Evolutionary conservation across 176 grass and related monocot genomes (phyloP), one percentile per base, ranked within the genome.

Genomic region (Oryza glumipatula): DNA sequence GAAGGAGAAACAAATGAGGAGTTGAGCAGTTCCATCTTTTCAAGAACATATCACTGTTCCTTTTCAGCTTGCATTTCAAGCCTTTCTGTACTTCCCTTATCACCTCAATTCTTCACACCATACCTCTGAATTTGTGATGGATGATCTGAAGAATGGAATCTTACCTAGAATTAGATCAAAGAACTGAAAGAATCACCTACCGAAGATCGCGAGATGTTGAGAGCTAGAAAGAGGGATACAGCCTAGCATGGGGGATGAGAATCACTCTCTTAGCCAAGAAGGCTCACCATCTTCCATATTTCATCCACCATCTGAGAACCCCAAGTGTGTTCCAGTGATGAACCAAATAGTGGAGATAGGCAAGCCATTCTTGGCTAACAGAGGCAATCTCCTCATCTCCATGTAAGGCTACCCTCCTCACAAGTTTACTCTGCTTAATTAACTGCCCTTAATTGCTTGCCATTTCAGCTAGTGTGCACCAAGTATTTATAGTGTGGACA

Each of bases 321-420:
- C 65, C 7, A 28, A 12, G 9, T 32, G 51, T 17, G 65, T 51
- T 30, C 46, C 66, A 38, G 58, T 14, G 76, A 80, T 60, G 87
- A 67, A 84, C 64, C 11, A 61, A 79, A 86, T 21, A 15, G 49
- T 83, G 68, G 61, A 75, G 39, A 74, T 85, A 92, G 86, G 83
- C 86, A 92, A 92, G 90, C 45, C 90, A 92, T 92, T 88, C 90
- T 89, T 92, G 90, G 86, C 90, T 92, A 89, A 76, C 28, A 77
- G 30, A 93, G 76, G 41, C 30, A 49, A 44, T 24, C 60, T 86
- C 78, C 60, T 74, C 79, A 73, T 84, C 75, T 84, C 80, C 91
- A 90, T 90, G 91, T 80, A 87, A 93, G 88, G 78, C 79, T 61
- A n/a, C 23, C 76, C 85, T 84, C 80, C 74, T 63, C n/a, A 48